Evolutionary conservation across 257 asterid species (phyloP), one percentile per base, ranked within the genome.

Genomic region (Fraxinus quadrangulata): DNA sequence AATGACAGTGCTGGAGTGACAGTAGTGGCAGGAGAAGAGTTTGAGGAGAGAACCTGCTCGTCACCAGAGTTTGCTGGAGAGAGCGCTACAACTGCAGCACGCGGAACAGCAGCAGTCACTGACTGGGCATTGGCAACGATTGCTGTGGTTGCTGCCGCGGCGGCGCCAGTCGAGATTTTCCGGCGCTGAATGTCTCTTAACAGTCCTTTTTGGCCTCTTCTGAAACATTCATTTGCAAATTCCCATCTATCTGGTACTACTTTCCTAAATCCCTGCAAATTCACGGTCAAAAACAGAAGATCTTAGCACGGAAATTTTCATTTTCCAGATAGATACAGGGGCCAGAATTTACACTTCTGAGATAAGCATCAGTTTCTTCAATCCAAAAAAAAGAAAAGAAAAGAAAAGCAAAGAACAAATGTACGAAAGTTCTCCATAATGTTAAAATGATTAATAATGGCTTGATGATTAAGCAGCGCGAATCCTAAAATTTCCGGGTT

Each of bases 161-260:
- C 23, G 39, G 49, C 49, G 1, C 49, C 49, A 42, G 81, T 26
- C 14, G 86, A 77, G 2, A 86, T 86, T 72, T 86, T 86, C 83
- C 88, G 74, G 31, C 90, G 83, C 33, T 84, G 88, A 51, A 84
- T 86, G 26, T 81, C 86, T 54, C 79, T 80, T 11, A 86, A 65
- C 1, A 86, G 65, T 28, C 80, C 81, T 65, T 86, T 84, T 33
- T 86, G 84, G 8, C 90, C 90, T 70, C 74, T 74, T 37, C 83
- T 76, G 51, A 86, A 86, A 66, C 83, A 84, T 0, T 86, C 88
- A 26, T 86, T 84, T 0, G 88, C 88, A 4, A 86, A 86, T 63
- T 86, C 90, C 90, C 90, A 86, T n/a, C 90, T 81, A 77, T 86
- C 88, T 17, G 90, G 88, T 26, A 84, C 84, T 5, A 86, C 88